phyloP scores from a whole-genome alignment of 805 yeast species.

The Saturnispora sanitii region DNA sequence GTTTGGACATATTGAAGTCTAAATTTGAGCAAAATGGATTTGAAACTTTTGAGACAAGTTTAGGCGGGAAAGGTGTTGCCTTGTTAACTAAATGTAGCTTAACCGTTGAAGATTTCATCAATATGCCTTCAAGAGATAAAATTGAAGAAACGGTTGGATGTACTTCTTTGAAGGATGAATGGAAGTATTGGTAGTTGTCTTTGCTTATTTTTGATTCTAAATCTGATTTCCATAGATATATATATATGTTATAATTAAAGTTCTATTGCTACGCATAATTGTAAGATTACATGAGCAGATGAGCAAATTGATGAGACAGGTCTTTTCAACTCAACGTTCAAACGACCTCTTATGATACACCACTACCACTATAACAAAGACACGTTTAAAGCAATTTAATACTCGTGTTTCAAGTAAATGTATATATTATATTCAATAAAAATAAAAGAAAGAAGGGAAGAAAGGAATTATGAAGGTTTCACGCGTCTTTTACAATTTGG shows the following conservation, averaged over 20 bases:
- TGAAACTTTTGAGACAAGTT: conserved; percentile 65
- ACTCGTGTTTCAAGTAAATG: not conserved
- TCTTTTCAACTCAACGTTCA: no score
- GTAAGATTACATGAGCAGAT: no score
- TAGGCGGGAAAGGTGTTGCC: conserved; percentile 91
- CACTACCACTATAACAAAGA: no score
- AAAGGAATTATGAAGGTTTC: not conserved
- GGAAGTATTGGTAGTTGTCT: conserved; percentile 53
- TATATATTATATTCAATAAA: not conserved
- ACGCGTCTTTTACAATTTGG: conserved; percentile 4
- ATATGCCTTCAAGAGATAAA: conserved; percentile 32
- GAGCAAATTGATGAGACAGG: no score
- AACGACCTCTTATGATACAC: no score
- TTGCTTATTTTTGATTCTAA: no score
- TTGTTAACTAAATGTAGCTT: conserved; percentile 23
- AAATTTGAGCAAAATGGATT: conserved; percentile 42
- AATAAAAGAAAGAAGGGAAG: no score
- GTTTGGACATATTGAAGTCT: conserved; percentile 27
- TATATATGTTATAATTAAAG: no score
- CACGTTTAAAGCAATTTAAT: not conserved
- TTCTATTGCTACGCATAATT: no score
- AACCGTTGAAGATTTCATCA: conserved; percentile 30
- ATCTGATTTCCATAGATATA: no score
- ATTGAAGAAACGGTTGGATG: conserved; percentile 42
- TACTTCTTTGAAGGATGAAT: conserved; percentile 30